phyloP scores from a whole-genome alignment of 495 filamentous ascomycete species.

The Podospora australis region DNA sequence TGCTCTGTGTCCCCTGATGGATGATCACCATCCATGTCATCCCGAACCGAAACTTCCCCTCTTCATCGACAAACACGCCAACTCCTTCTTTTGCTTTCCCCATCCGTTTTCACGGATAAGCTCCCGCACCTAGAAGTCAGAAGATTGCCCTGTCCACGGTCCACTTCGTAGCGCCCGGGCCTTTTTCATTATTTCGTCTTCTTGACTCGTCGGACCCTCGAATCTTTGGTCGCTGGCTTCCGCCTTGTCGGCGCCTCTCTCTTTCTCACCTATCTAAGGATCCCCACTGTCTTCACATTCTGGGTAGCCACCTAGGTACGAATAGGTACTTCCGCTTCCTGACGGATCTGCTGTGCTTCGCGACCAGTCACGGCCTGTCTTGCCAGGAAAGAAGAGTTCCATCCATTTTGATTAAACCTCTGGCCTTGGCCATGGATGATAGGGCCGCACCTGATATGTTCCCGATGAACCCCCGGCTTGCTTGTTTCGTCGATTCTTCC shows the following conservation, averaged over 20 bases:
- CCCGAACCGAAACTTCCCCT: no score
- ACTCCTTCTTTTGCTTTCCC: no score
- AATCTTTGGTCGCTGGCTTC: neutral
- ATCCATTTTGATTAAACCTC: neutral
- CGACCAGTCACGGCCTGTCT: constrained; percentile 13
- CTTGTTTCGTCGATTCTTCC: constrained; percentile 4
- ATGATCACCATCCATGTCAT: no score
- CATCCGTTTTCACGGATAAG: no score
- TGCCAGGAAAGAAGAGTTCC: neutral
- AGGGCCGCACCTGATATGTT: constrained; percentile 3
- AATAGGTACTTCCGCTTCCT: neutral
- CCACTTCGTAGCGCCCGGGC: neutral
- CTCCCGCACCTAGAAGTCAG: neutral
- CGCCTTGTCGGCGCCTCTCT: neutral
- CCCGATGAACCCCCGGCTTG: constrained; percentile 6
- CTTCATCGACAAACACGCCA: no score
- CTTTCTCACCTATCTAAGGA: neutral
- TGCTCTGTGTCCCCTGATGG: no score
- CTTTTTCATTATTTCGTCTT: neutral
- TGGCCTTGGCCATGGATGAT: constrained; percentile 9
- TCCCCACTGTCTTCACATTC: neutral
- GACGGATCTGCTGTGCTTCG: constrained; percentile 12
- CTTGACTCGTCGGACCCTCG: neutral
- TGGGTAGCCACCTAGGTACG: no score
- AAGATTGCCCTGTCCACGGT: neutral